Base-by-base conservation (phyloP, 495 filamentous ascomycete species). In the Friedmanniomyces simplex region DNA sequence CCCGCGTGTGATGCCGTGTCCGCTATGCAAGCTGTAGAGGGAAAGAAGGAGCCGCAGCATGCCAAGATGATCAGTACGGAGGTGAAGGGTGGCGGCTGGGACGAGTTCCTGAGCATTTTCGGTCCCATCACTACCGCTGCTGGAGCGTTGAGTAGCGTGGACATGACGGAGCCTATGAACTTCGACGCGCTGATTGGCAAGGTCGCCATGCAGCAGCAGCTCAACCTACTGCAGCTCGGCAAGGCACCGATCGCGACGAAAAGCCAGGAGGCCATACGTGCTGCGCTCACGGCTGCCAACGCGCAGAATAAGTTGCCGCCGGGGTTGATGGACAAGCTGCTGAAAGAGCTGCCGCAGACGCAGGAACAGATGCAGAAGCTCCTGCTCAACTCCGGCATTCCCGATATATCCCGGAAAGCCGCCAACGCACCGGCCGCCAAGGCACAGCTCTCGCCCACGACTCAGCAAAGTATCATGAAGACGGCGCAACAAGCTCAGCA, bases 71-170 rank as follows among this genome's bases (percentile, higher is more conserved):
- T 68, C 48, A 66, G 67, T 36, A 72, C 69, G 2, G 61, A 73
- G 53, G 68, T 73, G 28, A 71, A 69, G 49, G 65, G 68, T 22
- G 64, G 66, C 2, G 68, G 62, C 22, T 68, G 66, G 69, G 66
- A 71, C 21, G 71, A 73, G 52, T 71, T 73, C 49, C 62, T 71
- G 21, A 66, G 64, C 55, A 71, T 73, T 18, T 73, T 73, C 55
- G 71, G 67, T 5, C 71, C 71, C 16, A 68, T 73, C 45, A 71
- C 69, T 7, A 57, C 60, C 32, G 57, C 60, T n/a, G 55, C 60
- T 20, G 55, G 55, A 20, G 57, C 55, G 13, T 37, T 59, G 20
- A 49, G 26, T 20, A 32, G 6, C 16, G 24, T 63, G 3, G 60
- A 62, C 37, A 32, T 62, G 49, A 63, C 60, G 0, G 53, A 62